These are phyloP conservation scores for Aspergillus sp. DNA, from an alignment of 2,329 filamentous ascomycete species.

Conservation along the genomic window DNA sequence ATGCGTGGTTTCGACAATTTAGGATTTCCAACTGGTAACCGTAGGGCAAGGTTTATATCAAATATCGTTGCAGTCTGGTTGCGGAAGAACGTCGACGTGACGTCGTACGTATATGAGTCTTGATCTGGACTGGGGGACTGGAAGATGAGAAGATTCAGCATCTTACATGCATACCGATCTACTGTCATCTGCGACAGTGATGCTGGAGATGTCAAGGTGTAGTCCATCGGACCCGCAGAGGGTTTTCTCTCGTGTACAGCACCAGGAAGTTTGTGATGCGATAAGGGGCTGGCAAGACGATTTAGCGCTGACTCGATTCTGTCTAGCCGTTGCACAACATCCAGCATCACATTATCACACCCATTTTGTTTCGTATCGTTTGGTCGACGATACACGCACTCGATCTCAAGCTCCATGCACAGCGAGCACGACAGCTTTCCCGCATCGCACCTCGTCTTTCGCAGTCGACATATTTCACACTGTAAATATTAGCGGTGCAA, in stretches of 20 bases:
- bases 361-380: background rate
- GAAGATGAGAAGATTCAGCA: background rate
- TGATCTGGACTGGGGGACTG: background rate
- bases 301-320: background rate
- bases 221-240: background rate
- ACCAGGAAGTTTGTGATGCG: background rate
- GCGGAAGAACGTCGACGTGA: background rate
- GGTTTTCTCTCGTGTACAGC: background rate
- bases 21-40: background rate
- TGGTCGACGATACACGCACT: background rate
- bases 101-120: background rate
- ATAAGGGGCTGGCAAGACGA: background rate
- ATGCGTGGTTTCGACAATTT: background rate
- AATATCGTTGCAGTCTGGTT: background rate
- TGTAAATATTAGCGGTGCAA: background rate
- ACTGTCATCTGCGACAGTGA: background rate
- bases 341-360: background rate
- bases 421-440: background rate
- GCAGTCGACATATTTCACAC: background rate
- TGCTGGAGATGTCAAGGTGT: background rate
- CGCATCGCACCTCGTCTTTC: background rate
- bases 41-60: background rate
- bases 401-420: background rate
- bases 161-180: background rate
- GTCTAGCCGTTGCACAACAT: background rate